phyloP scores from a whole-genome alignment of 2,329 filamentous ascomycete genomes.

The Drechmeria coniospora region DNA sequence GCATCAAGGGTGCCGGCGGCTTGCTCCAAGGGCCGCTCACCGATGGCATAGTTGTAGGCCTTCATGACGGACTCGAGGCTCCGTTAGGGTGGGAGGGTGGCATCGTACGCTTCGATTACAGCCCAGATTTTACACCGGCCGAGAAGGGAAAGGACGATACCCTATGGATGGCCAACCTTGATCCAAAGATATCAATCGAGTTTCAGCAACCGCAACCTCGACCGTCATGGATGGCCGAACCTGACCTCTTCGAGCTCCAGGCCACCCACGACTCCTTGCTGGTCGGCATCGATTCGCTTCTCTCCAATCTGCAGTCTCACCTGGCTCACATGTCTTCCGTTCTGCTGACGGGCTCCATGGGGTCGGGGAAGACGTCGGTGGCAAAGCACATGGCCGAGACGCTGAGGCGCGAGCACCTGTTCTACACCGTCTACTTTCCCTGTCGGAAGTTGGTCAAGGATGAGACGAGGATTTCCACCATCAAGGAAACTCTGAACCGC shows the following conservation, averaged over 20 bases:
- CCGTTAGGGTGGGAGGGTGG: slow-evolving; percentile 66
- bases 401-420: slow-evolving; percentile 57
- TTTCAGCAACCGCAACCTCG: slow-evolving; percentile 59
- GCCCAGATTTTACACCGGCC: slow-evolving; percentile 15
- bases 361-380: slow-evolving; percentile 77
- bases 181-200: slow-evolving; percentile 57
- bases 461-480: slow-evolving; percentile 73
- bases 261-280: slow-evolving; percentile 44
- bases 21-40: slow-evolving; percentile 75
- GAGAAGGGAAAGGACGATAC: slow-evolving; percentile 31
- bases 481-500: slow-evolving; percentile 75
- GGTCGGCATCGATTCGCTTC: slow-evolving; percentile 70
- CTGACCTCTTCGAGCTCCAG: slow-evolving; percentile 34
- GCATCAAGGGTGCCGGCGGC: slow-evolving; percentile 35
- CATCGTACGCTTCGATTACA: slow-evolving; percentile 57
- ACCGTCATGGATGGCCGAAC: slow-evolving; percentile 38
- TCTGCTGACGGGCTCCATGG: slow-evolving; percentile 73
- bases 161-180: slow-evolving; percentile 64
- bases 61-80: slow-evolving; percentile 35
- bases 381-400: slow-evolving; percentile 60
- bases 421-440: slow-evolving; percentile 71
- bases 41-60: slow-evolving; percentile 65
- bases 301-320: slow-evolving; percentile 58
- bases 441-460: slow-evolving; percentile 81
- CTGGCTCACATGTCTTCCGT: slow-evolving; percentile 79